phyloP scores from a whole-genome alignment of 805 yeast genomes.

The Wickerhamiella hasegawae region DNA sequence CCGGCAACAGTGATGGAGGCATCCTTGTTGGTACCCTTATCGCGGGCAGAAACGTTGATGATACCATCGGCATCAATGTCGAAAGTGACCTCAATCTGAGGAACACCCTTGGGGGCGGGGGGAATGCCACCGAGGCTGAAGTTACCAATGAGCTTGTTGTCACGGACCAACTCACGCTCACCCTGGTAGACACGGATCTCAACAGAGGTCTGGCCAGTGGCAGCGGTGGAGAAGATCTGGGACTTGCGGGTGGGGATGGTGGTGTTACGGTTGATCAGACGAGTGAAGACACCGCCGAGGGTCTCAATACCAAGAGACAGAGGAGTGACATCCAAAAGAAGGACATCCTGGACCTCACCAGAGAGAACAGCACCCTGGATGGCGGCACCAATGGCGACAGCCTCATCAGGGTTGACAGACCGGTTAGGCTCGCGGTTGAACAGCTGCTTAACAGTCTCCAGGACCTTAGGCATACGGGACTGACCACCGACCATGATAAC shows the following conservation, averaged over 20 bases:
- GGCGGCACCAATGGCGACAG: slow-evolving; percentile 93
- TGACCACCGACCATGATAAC: slow-evolving; percentile 81
- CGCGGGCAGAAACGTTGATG: slow-evolving; percentile 87
- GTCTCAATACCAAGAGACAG: slow-evolving; percentile 92
- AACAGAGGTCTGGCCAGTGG: slow-evolving; percentile 91
- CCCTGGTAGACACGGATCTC: slow-evolving; percentile 98
- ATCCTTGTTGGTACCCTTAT: slow-evolving; percentile 84
- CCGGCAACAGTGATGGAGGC: slow-evolving; percentile 95
- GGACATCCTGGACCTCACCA: slow-evolving; percentile 87
- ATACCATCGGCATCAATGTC: slow-evolving; percentile 97
- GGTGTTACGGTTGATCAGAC: slow-evolving; percentile 82
- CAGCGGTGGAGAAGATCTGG: slow-evolving; percentile 91
- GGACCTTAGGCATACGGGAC: slow-evolving; percentile 84
- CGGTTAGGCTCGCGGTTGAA: slow-evolving; percentile 77
- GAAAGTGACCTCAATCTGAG: slow-evolving; percentile 86
- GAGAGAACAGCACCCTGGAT: slow-evolving; percentile 94
- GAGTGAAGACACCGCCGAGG: slow-evolving; percentile 93
- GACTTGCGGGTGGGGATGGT: slow-evolving; percentile 95
- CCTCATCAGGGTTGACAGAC: slow-evolving; percentile 90
- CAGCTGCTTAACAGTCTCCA: slow-evolving; percentile 57
- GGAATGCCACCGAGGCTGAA: slow-evolving; percentile 90
- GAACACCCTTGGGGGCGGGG: slow-evolving; percentile 90
- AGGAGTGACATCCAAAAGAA: slow-evolving; percentile 79
- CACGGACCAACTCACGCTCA: slow-evolving; percentile 96
- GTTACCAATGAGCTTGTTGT: slow-evolving; percentile 94